Evolutionary conservation across 306 rosid species (phyloP), one percentile per base, ranked within the genome.

Genomic region (Ochetophila trinervis): DNA sequence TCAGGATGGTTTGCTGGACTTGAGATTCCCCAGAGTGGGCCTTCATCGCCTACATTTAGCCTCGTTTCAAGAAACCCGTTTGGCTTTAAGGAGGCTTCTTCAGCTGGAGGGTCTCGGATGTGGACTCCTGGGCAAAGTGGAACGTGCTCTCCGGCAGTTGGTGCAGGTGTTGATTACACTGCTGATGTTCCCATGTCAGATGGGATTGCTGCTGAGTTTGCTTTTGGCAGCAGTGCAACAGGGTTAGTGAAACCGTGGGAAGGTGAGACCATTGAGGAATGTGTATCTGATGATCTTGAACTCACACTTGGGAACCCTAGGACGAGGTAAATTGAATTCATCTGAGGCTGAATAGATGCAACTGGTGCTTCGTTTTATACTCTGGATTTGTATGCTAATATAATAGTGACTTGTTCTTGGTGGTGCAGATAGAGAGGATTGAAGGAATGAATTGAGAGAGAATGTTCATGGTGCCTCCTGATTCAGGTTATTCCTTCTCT

Each of bases 81-180:
- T 47, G 82, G 77, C 14, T 71, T 77, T 20, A 73, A 53, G 71
- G 81, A 84, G 78, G 79, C 83, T 8, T 53, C 74, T 13, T 80
- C 81, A 0, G 81, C 77, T 19, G 77, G 65, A 23, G 88, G 82
- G 24, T 80, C 84, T 21, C 68, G 79, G 48, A 80, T 78, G 78
- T 84, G 88, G 88, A 84, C 88, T 51, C 88, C 88, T 0, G 76
- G 86, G 32, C 88, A 80, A 60, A 84, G 88, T 55, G 88, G 88
- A 36, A 80, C 88, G 0, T 84, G 88, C 71, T 84, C 88, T 5
- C 88, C 88, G 11, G 79, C 75, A 1, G 60, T 78, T 12, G 68
- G 82, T 57, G 82, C 84, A 45, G 75, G 82, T 10, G 18, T 71
- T 8, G 85, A 83, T 63, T 67, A 62, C 53, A 73, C 53, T 6